Evolutionary conservation across 495 filamentous ascomycete species (phyloP), one percentile per base, ranked within the genome.

Genomic region (Xylaria sp.): DNA sequence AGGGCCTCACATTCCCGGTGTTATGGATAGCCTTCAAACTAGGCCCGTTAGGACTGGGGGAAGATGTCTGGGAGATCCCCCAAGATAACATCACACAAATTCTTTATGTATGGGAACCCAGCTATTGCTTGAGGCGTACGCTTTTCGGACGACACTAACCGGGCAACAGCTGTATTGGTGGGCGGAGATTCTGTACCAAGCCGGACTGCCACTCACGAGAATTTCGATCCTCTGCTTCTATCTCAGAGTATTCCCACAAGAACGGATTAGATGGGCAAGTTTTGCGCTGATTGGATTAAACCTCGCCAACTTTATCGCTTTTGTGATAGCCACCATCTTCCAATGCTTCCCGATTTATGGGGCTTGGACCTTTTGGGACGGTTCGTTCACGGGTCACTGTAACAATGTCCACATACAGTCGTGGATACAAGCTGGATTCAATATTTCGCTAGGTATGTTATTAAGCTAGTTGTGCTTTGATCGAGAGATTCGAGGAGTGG

Each of bases 221-320:
- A 69, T 86, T 41, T 84, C 83, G 48, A 83, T 87, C 43, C 82
- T 87, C 11, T 80, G 79, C 72, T 86, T 87, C 74, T 87, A 87
- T 75, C 79, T 87, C 31, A 84, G 84, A 43, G 81, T 87, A 57
- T 87, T 87, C 65, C 82, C 82, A 46, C 78, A 82, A 35, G 57
- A 68, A 2, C 75, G 73, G 1, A 83, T 87, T 53, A 83, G 82
- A 40, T 73, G 78, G 40, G 72, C 74, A 33, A 76, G 78, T 5
- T 81, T 75, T 57, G 62, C 69, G 9, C 68, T 80, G 61, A 82
- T 86, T 69, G 73, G 57, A n/a, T 71, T 81, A 55, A 81, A 80
- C 52, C 29, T 65, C 37, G 26, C 75, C 8, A 77, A 79, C n/a
- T 74, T 78, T 29, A 24, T 79, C 44, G 70, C 77, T n/a, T 79